A percentile compares a stretch with the other conserved stretches of the same genome.
phyloP scores from a whole-genome alignment of 1,139 yeast genomes.

The Yarrowia galli region DNA sequence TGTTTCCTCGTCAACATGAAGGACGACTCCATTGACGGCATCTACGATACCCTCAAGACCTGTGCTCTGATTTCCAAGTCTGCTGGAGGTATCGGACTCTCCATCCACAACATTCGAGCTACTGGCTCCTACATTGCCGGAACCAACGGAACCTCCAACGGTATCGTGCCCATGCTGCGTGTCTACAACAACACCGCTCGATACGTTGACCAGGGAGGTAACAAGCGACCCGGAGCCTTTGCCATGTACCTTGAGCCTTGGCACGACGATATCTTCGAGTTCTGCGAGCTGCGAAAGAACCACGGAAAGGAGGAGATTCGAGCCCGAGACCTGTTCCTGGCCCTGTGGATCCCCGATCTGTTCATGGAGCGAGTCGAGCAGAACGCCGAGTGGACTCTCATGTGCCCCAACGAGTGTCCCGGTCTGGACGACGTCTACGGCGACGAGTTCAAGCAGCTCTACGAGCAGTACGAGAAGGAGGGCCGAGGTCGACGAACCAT shows the following conservation, averaged over 20 bases:
- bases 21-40: slow-evolving; percentile 91
- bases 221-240: slow-evolving; percentile 93
- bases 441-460: slow-evolving; percentile 76
- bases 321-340: slow-evolving; percentile 88
- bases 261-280: slow-evolving; percentile 88
- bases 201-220: slow-evolving; percentile 94
- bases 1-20: slow-evolving; percentile 89
- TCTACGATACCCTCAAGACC: slow-evolving; percentile 83
- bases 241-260: slow-evolving; percentile 90
- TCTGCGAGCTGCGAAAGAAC: slow-evolving; percentile 82
- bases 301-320: slow-evolving; percentile 92
- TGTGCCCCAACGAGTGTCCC: slow-evolving; percentile 89
- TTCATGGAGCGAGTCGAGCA: slow-evolving; percentile 87
- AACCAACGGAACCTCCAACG: slow-evolving; percentile 88
- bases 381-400: slow-evolving; percentile 81
- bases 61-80: slow-evolving; percentile 88
- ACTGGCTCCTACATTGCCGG: slow-evolving; percentile 89
- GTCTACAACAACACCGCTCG: slow-evolving; percentile 92
- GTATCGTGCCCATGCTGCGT: slow-evolving; percentile 87
- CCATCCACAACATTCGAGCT: slow-evolving; percentile 81
- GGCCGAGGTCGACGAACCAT: slow-evolving; percentile 74
- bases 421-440: slow-evolving; percentile 83
- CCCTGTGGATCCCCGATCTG: slow-evolving; percentile 90
- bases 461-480: slow-evolving; percentile 73
- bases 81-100: slow-evolving; percentile 91